phyloP scores from a whole-genome alignment of 257 asterid genomes.

The Nicotiana sylvestris region DNA sequence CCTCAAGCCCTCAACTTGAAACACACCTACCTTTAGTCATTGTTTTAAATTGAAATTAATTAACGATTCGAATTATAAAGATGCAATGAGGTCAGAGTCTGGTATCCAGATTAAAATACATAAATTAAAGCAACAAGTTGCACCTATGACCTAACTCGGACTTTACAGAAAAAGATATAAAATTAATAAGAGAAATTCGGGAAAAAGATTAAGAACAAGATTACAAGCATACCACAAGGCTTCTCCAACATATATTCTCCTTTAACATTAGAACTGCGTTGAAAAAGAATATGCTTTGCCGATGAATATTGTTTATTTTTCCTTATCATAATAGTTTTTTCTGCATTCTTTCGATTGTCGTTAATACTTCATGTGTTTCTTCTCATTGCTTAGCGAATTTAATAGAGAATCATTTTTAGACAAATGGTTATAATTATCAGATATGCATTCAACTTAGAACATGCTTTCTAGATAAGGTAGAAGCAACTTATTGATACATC shows the following conservation, averaged over 20 bases:
- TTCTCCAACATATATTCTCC: slow-evolving; percentile 1
- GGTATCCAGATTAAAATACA: not conserved
- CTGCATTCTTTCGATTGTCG: not conserved
- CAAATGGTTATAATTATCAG: not conserved
- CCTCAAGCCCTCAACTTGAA: not conserved
- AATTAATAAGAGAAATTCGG: not conserved
- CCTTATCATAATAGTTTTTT: not conserved
- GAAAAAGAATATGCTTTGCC: not conserved
- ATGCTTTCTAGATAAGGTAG: slow-evolving; percentile 5
- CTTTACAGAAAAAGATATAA: not conserved
- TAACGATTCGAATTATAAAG: not conserved
- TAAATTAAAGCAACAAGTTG: not conserved
- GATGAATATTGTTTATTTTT: not conserved
- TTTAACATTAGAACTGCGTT: not conserved
- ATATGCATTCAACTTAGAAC: not conserved
- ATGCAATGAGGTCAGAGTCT: not conserved
- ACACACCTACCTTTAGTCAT: not conserved
- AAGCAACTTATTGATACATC: not conserved
- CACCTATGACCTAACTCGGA: slow-evolving; percentile 8
- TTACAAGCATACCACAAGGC: not conserved
- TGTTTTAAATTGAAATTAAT: not conserved
- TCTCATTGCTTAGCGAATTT: not conserved
- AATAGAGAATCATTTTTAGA: not conserved
- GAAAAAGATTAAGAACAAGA: not conserved
- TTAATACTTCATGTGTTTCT: not conserved